Base-by-base conservation (phyloP, 2,329 filamentous ascomycete species). In the Ophiosphaerella narmari region DNA sequence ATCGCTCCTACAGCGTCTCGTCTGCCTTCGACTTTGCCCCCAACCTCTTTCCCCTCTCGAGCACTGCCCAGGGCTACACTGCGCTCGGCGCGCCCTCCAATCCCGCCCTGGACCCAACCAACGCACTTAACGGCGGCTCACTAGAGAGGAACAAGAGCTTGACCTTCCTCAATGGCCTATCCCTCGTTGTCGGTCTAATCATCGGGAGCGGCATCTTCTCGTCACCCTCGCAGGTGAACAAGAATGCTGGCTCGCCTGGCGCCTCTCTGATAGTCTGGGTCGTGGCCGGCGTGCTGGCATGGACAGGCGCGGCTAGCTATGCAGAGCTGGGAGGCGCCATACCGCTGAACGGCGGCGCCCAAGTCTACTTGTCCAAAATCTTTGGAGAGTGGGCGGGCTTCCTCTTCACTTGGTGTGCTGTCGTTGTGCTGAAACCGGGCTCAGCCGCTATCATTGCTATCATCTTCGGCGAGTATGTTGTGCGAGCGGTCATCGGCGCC, bases 201-300 rank as follows among this genome's bases (percentile, higher is more conserved):
- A 97, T 99, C 67, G 94, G 94, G 3, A 95, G 90, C 21, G 94
- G 93, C 12, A 97, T 99, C 66, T 99, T 97, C 75, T 95, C 91
- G 3, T 95, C 91, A 18, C 93, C 93, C 0, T 91, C 90, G 47
- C 90, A 96, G 70, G 93, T 99, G 64, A 96, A 94, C 74, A 83
- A 84, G 47, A 95, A 95, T 70, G 91, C 90, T 32, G 94, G 93
- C 8, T 97, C 92, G 24, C 90, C 92, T 0, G 94, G 92, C 42
- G 93, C 92, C 13, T 87, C 92, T 1, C 77, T 99, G 43, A 82
- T 97, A n/a, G 86, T 97, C 4, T 99, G 93, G 93, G 80, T 86
- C 1, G 85, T 97, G 36, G 92, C 93, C 2, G 93, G 93, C n/a
- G 70, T 97, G 16, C 78, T 99, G 54, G 93, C 93, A 1, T 99